Percentiles rank a stretch among this genome's conserved stretches.
Evolutionary conservation across 2,329 filamentous ascomycete genomes (phyloP).

Genomic region (Phyllosticta capitalensis): DNA sequence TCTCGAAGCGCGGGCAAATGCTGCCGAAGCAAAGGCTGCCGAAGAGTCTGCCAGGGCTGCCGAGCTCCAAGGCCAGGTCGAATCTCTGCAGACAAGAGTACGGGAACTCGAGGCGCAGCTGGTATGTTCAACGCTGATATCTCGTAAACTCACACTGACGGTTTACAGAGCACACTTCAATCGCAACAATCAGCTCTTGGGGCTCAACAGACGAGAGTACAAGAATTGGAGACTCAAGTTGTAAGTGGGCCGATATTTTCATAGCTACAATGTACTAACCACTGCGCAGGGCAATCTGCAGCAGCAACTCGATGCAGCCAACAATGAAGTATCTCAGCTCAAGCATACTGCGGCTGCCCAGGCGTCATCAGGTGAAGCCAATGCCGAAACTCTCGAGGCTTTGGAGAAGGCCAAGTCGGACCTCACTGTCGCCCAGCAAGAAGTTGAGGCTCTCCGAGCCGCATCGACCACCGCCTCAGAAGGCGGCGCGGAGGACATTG

Average conservation of each 20-base stretch:
- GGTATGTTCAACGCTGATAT: slow-evolving; percentile 18
- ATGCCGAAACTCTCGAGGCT: slow-evolving; percentile 4
- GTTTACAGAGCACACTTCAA: slow-evolving; percentile 15
- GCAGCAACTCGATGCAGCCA: slow-evolving; percentile 26
- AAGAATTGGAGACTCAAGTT: slow-evolving; percentile 55
- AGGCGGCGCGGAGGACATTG: slow-evolving; percentile 14
- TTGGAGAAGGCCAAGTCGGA: slow-evolving; percentile 31
- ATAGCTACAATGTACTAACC: slow-evolving; percentile 12
- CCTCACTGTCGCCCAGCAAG: slow-evolving; percentile 35
- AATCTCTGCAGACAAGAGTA: slow-evolving; percentile 51
- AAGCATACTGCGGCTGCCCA: slow-evolving; percentile 12
- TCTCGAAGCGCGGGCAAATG: slow-evolving; percentile 23
- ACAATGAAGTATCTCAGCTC: slow-evolving; percentile 23
- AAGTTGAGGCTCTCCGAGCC: slow-evolving; percentile 36
- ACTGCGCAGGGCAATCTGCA: slow-evolving; percentile 29
- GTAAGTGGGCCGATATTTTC: slow-evolving; percentile 19
- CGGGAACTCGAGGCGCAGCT: slow-evolving; percentile 55
- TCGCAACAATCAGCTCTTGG: neutral
- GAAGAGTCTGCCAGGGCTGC: slow-evolving; percentile 29
- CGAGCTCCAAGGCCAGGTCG: slow-evolving; percentile 28
- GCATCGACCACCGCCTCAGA: slow-evolving; percentile 18
- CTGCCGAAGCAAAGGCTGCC: slow-evolving; percentile 32
- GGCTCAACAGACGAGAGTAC: slow-evolving; percentile 39
- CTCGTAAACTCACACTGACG: neutral
- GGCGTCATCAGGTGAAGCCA: neutral